Evolutionary conservation across 2,329 filamentous ascomycete genomes (phyloP), one percentile per base, ranked within the genome.

Genomic region (Botryotinia globosa): DNA sequence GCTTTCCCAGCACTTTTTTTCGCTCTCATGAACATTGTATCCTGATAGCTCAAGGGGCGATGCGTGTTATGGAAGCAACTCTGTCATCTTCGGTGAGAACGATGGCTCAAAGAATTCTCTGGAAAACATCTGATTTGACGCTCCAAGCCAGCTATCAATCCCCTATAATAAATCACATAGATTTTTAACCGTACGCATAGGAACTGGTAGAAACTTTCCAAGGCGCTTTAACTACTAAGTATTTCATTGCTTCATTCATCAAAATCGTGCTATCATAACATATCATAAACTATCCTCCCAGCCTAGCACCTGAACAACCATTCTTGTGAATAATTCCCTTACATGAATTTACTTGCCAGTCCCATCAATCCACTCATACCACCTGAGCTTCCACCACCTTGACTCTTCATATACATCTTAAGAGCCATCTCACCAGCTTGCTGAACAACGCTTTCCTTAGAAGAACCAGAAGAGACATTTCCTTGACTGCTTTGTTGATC

Each of bases 331-430:
- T 45, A 54, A 65, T 32, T 8, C 8, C 1, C 14, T 56, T 76
- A 81, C 81, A 90, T 76, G 80, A 91, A 90, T 82, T 91, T 91
- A 80, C 85, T 86, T 14, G 89, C 89, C 73, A 91, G 78, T 2
- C 88, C 86, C 74, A 85, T 82, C 22, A 84, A 79, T 64, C 84
- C 83, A 59, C 83, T 83, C 22, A 76, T 75, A n/a, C 82, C 79
- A 37, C 83, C 81, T 4, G 66, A 69, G 48, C 16, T 81, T 51
- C 85, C 83, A 75, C 85, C 82, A 32, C 87, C 87, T 81, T 94
- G 87, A 77, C 87, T 89, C 88, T 97, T 94, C 85, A 97, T 84
- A 82, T 94, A 97, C 89, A 97, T 92, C 87, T 97, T 94, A 78
- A 97, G 82, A 4, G 94, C 94, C 87, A 93, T 91, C 86, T 97